Evolutionary conservation across 1,284 basidiomycete genomes (phyloP).

Genomic region (Sporisorium graminicola): DNA sequence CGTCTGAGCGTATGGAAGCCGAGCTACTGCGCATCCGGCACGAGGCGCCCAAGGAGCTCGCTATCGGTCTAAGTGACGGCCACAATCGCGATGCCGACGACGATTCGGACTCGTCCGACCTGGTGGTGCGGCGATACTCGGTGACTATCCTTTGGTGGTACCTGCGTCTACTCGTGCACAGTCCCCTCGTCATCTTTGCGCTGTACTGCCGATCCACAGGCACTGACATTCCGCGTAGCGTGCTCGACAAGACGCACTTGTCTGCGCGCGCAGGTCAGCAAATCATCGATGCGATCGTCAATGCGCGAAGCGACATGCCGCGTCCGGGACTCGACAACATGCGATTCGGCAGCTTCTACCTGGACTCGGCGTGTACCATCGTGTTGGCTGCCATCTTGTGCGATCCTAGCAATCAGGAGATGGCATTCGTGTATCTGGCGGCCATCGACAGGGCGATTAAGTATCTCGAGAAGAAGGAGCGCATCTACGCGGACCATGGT

Average conservation of each 20-base stretch:
- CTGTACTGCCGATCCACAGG: conserved; percentile 46
- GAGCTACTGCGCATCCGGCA: conserved; percentile 47
- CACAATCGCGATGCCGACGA: conserved; percentile 39
- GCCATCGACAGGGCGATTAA: conserved; percentile 50
- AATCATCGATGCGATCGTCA: conserved; percentile 46
- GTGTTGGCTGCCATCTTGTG: conserved; percentile 44
- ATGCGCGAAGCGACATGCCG: conserved; percentile 36
- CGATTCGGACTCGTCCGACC: conserved; percentile 41
- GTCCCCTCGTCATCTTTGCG: conserved; percentile 48
- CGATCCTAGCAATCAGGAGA: conserved; percentile 47
- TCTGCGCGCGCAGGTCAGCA: conserved; percentile 39
- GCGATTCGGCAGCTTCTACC: conserved; percentile 50
- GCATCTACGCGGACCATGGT: conserved; percentile 46
- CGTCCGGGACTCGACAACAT: conserved; percentile 48
- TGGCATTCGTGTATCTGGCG: conserved; percentile 43
- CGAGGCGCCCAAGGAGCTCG: conserved; percentile 38
- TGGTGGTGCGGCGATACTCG: conserved; percentile 46
- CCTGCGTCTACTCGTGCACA: conserved; percentile 44
- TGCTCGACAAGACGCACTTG: conserved; percentile 40
- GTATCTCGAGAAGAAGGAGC: conserved; percentile 47
- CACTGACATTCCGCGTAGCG: conserved; percentile 37
- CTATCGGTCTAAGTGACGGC: conserved; percentile 30
- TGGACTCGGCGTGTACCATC: conserved; percentile 47
- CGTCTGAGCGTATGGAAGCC: conserved; percentile 40
- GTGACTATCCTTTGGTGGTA: conserved; percentile 51